These are phyloP conservation scores for Lodderomyces beijingensis DNA, from an alignment of 1,139 yeast genomes.

Conservation along the genomic window DNA sequence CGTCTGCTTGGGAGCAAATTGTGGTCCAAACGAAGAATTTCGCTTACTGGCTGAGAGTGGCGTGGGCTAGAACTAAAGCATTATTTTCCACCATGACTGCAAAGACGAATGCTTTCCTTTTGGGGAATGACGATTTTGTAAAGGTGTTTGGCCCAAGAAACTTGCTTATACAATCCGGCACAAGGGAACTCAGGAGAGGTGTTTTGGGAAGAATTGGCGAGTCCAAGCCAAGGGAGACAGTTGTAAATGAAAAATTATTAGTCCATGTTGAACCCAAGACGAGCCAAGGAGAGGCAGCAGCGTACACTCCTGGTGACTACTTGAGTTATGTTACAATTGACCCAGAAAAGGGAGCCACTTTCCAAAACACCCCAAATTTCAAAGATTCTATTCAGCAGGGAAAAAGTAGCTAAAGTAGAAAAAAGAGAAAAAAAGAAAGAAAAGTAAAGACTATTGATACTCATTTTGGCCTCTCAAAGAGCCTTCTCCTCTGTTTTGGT, in stretches of 20 bases:
- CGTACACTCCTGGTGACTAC: conserved; percentile 24
- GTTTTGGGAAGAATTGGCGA: conserved; percentile 13
- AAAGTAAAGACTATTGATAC: not conserved
- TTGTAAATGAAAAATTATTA: not conserved
- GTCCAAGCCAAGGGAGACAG: not conserved
- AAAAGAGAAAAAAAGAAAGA: not conserved
- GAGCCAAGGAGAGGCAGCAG: not conserved
- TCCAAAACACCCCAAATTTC: conserved; percentile 43
- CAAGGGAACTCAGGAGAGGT: conserved; percentile 8
- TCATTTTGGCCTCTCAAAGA: too few relatives aligned
- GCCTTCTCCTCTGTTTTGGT: too few relatives aligned
- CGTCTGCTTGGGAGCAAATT: conserved; percentile 6
- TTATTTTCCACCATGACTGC: not conserved
- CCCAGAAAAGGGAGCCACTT: conserved; percentile 35
- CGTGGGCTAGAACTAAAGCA: not conserved
- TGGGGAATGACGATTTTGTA: conserved; percentile 39
- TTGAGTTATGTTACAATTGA: conserved; percentile 43
- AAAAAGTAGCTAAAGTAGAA: not conserved
- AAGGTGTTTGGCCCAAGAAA: conserved; percentile 54
- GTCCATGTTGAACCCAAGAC: not conserved
- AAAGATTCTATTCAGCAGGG: conserved; percentile 6
- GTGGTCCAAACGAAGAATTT: not conserved
- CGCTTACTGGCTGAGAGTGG: not conserved
- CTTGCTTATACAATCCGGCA: conserved; percentile 41
- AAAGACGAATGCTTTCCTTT: conserved; percentile 16